Percentiles rank a stretch among this genome's conserved stretches.
These are phyloP conservation scores for Leishmania major DNA, from an alignment of 208 protist species.

Conservation along the genomic window DNA sequence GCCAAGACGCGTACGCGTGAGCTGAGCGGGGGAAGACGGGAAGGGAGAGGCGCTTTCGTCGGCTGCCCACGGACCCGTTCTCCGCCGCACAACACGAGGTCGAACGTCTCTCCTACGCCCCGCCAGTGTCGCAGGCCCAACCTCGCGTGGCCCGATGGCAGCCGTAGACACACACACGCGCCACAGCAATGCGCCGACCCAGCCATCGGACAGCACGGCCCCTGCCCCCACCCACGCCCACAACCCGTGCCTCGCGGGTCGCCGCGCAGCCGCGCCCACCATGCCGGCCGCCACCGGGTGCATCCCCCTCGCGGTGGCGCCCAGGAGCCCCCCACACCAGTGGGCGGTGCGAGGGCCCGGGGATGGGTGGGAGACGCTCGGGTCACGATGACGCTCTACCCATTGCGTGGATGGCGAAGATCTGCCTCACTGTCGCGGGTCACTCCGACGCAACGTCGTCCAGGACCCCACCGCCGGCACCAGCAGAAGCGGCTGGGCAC, in stretches of 20 bases:
- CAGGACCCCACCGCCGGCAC: not conserved
- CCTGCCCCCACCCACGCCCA: too few species aligned
- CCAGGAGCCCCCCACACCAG: too few species aligned
- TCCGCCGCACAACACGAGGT: not conserved
- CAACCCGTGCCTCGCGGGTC: too few species aligned
- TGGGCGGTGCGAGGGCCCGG: too few species aligned
- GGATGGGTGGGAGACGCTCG: too few species aligned
- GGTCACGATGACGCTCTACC: not conserved
- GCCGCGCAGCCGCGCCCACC: too few species aligned
- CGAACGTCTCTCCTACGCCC: not conserved
- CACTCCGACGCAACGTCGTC: not conserved
- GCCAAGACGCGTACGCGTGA: not conserved
- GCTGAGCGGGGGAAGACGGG: not conserved
- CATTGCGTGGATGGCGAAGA: not conserved
- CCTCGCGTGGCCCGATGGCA: not conserved
- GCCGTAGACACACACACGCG: too few species aligned
- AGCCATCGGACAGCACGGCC: too few species aligned
- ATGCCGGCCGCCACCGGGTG: too few species aligned
- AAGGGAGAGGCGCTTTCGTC: not conserved
- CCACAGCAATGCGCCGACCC: too few species aligned
- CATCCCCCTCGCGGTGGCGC: too few species aligned
- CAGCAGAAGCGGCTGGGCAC: not conserved
- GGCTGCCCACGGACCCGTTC: not conserved
- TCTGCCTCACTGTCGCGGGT: too few species aligned
- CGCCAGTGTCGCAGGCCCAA: not conserved